Base-by-base conservation (phyloP, 2,329 filamentous ascomycete species). In the Niveomyces coronatus region DNA sequence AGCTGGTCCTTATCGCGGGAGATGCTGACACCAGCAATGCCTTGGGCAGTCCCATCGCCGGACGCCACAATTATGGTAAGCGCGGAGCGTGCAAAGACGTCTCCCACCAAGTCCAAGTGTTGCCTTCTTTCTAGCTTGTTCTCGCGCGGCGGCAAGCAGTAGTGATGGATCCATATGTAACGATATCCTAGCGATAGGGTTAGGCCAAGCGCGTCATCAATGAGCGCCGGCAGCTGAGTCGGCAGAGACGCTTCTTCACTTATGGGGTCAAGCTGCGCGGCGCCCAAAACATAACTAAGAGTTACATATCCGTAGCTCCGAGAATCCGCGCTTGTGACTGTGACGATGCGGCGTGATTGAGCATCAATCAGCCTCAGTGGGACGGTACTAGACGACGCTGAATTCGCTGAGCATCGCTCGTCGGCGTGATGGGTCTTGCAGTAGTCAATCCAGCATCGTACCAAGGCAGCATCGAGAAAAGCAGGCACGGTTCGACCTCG, bases 91-190 rank as follows among this genome's bases (percentile, higher is more conserved):
- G 51, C 41, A 42, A 59, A 60, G 17, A 62, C 58, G 24, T 57
- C 51, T 16, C 53, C 57, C 47, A 60, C 53, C 18, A 50, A 45
- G 9, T 53, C 47, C 20, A 55, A 42, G 31, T 62, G 56, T 6
- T 48, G 45, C 15, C 39, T 44, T 17, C 49, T 48, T 20, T 53
- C 51, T n/a, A 44, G 32, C 2, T 43, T 43, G n/a, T 49, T 23
- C 10, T 40, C 49, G 15, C 49, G 50, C 38, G 52, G 51, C 2
- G 53, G 47, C 18, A 59, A 50, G 39, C 60, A 63, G 37, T 55
- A 59, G 9, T 49, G 53, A 35, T 63, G 57, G 7, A 62, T 51
- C 57, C 59, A 63, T 23, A 63, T 47, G 44, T 61, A 62, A 16
- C 49, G 56, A 11, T 53, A 57, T 5, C 57, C 60, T 18, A 63